Base-by-base conservation (phyloP, 768 basidiomycete species). In the Leccinum aurantiacum region DNA sequence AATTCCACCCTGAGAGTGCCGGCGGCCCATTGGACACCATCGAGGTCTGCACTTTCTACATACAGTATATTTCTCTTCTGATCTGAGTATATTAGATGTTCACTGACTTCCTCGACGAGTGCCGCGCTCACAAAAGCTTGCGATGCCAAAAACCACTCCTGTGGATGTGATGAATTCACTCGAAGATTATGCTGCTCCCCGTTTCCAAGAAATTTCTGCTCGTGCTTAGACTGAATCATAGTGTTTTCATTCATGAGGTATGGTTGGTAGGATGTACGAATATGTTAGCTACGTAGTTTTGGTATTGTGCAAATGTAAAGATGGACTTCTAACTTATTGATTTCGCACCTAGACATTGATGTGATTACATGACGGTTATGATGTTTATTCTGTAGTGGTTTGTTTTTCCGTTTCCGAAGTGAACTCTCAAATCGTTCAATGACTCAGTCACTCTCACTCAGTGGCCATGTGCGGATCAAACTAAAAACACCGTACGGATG, bases 1-100 rank as follows among this genome's bases (percentile, higher is more conserved):
- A 99, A 71, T 99, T 98, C 87, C 97, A 99, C 75, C 96, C 97
- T 17, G 97, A 99, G 76, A 95, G 93, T 63, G 91, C 95, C 29
- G 96, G 97, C 44, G 96, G 96, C n/a, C 22, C 22, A 2, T 22
- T n/a, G n/a, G n/a, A 22, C 2, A 22, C 22, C 22, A 22, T 22
- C 2, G 22, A 22, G 22, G 24, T 93, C 57, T 53, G 84, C 74
- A 10, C 2, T 37, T 19, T 10, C 27, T 19, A 13, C 35, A 38
- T 17, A 17, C 7, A 24, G 11, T 47, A 1, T 4, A 37, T 19
- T 15, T n/a, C n/a, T 22, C n/a, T n/a, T 51, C 38, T 60, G 41
- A 48, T 61, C 38, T 35, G 19, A 53, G 55, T 27, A 48, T 24
- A 22, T 54, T 3, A 92, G 91, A 97, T 97, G 95, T 95, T 96